A percentile compares a stretch with the other conserved stretches of the same genome.
phyloP scores from a whole-genome alignment of 768 basidiomycete genomes.

The Hypholoma fasciculare region DNA sequence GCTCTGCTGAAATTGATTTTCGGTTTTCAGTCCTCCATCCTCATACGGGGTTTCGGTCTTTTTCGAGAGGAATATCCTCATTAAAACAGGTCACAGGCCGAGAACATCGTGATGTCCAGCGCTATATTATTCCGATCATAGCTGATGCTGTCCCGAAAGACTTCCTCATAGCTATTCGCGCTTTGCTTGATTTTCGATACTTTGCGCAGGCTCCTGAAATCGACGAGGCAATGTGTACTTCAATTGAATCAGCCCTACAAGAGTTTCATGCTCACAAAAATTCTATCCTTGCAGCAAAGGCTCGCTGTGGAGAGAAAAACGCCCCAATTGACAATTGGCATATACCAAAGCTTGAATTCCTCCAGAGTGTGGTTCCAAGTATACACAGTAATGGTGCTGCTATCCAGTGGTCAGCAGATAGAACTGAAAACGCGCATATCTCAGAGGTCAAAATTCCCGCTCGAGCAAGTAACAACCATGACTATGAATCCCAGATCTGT shows the following conservation, averaged over 20 bases:
- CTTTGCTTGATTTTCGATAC: slow-evolving; percentile 37
- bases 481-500: slow-evolving; percentile 35
- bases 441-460: slow-evolving; percentile 31
- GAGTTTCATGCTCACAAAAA: slow-evolving; percentile 37
- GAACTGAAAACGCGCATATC: slow-evolving; percentile 33
- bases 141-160: slow-evolving; percentile 26
- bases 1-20: slow-evolving; percentile 32
- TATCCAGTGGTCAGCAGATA: slow-evolving; percentile 35
- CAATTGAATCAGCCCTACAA: slow-evolving; percentile 19
- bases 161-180: slow-evolving; percentile 31
- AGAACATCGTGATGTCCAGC: slow-evolving; percentile 37
- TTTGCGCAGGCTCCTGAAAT: slow-evolving; percentile 30
- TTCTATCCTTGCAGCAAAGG: slow-evolving; percentile 27
- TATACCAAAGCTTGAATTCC: slow-evolving; percentile 43
- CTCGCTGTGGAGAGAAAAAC: slow-evolving; percentile 21
- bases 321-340: slow-evolving; percentile 30
- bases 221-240: slow-evolving; percentile 11
- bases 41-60: slow-evolving; percentile 33
- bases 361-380: slow-evolving; percentile 30
- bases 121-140: slow-evolving; percentile 32
- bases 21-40: slow-evolving; percentile 34
- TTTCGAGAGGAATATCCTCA: slow-evolving; percentile 33
- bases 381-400: slow-evolving; percentile 27
- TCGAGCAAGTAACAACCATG: slow-evolving; percentile 27
- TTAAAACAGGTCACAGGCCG: slow-evolving; percentile 42